Percentiles rank a stretch among this genome's conserved stretches.
phyloP scores from a whole-genome alignment of 75 land plant genomes.

The Pinus albicaulis region DNA sequence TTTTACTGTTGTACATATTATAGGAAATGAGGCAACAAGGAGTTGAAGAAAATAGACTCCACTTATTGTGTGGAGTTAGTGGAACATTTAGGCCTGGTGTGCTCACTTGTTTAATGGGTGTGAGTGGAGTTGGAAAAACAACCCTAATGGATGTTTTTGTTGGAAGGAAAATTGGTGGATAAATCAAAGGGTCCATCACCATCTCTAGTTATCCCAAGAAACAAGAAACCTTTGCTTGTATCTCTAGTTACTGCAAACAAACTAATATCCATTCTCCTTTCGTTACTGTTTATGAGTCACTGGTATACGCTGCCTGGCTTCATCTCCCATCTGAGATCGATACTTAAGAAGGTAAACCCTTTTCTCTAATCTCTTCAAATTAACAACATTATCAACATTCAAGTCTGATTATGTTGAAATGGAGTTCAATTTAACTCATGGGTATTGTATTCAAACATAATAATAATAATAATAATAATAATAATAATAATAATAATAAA shows the following conservation, averaged over 20 bases:
- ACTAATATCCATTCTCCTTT: slow-evolving; percentile 18
- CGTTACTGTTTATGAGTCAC: slow-evolving; percentile 17
- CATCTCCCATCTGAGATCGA: background rate
- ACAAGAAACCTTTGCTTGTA: slow-evolving; percentile 19
- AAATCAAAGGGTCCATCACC: too few species aligned
- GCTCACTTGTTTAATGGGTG: slow-evolving; percentile 10
- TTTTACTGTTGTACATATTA: too few species aligned
- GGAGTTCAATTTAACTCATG: slow-evolving; percentile 7
- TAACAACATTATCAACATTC: too few species aligned
- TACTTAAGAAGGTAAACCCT: background rate
- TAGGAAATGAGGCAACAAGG: slow-evolving; percentile 12
- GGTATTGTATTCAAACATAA: slow-evolving; percentile 54
- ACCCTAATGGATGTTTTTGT: slow-evolving; percentile 22
- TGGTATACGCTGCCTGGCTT: slow-evolving; percentile 1
- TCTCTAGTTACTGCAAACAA: slow-evolving; percentile 18
- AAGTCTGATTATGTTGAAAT: too few species aligned
- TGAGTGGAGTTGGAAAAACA: slow-evolving; percentile 16
- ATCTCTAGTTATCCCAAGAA: slow-evolving; percentile 13
- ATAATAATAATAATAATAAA: too few species aligned
- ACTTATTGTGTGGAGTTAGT: background rate
- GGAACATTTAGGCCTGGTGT: slow-evolving; percentile 11
- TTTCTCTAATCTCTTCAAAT: too few species aligned
- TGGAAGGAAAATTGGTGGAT: slow-evolving; percentile 11
- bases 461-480: too few species aligned
- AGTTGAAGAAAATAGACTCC: background rate